A percentile compares a stretch with the other conserved stretches of the same genome.
Evolutionary conservation across 108 stramenopile species (phyloP).

Genomic region (Nitzschia putrida): DNA sequence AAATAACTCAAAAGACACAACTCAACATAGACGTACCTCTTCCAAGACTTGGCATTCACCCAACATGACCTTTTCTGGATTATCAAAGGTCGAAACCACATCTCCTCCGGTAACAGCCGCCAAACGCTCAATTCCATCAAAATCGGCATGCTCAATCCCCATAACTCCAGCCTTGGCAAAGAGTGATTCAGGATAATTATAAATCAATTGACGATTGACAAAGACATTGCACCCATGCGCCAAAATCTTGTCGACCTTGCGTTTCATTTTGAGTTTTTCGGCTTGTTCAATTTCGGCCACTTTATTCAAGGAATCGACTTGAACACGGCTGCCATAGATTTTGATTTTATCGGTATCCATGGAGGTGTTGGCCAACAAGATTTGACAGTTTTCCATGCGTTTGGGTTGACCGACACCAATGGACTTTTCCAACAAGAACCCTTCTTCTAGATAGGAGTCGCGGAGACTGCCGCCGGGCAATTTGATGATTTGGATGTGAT

Average conservation of each 20-base stretch:
- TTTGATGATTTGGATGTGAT: slow-evolving; percentile 98
- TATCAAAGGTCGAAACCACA: slow-evolving; percentile 97
- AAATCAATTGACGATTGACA: slow-evolving; percentile 99
- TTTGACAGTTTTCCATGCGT: slow-evolving; percentile 95
- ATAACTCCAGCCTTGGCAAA: slow-evolving; percentile 96
- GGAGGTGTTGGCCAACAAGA: slow-evolving; percentile 96
- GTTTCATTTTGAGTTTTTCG: slow-evolving; percentile 97
- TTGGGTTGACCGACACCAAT: slow-evolving; percentile 97
- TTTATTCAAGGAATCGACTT: slow-evolving; percentile 93
- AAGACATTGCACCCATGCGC: slow-evolving; percentile 97
- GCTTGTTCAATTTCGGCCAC: slow-evolving; percentile 99
- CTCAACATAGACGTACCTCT: slow-evolving; percentile 45
- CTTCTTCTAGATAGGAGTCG: slow-evolving; percentile 97
- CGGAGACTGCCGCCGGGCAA: slow-evolving; percentile 91
- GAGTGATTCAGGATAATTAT: slow-evolving; percentile 97
- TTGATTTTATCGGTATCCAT: slow-evolving; percentile 99
- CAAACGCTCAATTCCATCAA: slow-evolving; percentile 98
- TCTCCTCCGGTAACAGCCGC: slow-evolving; percentile 96
- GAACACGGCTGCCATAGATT: slow-evolving; percentile 98
- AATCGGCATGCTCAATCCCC: slow-evolving; percentile 99
- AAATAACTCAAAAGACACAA: background rate
- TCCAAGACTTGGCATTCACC: slow-evolving; percentile 93
- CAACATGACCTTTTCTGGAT: slow-evolving; percentile 92
- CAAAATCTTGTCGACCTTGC: slow-evolving; percentile 97
- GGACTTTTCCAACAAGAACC: slow-evolving; percentile 96